phyloP scores from a whole-genome alignment of 2,329 filamentous ascomycete genomes.

The Escovopsis sp. region DNA sequence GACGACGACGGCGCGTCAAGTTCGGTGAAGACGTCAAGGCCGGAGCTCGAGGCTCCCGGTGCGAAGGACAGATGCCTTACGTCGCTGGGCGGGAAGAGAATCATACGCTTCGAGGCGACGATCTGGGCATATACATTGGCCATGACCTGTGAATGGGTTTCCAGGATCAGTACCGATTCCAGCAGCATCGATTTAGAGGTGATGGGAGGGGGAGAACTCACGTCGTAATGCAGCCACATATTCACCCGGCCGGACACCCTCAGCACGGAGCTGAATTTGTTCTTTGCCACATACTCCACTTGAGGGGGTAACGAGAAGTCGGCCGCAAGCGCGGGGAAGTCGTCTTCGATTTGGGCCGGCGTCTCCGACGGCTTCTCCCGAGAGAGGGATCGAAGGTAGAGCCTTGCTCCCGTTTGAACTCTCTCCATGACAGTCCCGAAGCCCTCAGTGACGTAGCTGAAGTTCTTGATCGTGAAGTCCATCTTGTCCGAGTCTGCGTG shows the following conservation, averaged over 20 bases:
- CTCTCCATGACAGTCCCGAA: conserved; percentile 53
- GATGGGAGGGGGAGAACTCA: conserved; percentile 20
- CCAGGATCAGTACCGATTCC: too few relatives aligned
- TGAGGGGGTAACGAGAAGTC: conserved; percentile 57
- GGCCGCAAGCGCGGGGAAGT: conserved; percentile 53
- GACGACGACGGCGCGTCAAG: conserved; percentile 22
- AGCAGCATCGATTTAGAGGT: not conserved
- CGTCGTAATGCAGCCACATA: conserved; percentile 86
- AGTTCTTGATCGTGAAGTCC: conserved; percentile 76
- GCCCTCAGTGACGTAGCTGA: conserved; percentile 52
- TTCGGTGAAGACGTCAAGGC: conserved; percentile 51
- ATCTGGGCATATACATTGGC: conserved; percentile 78
- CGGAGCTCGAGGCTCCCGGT: conserved; percentile 67
- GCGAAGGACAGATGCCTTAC: conserved; percentile 54
- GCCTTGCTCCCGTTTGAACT: conserved; percentile 39
- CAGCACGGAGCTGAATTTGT: conserved; percentile 62
- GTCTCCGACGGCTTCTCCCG: conserved; percentile 48
- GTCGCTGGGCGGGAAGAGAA: conserved; percentile 67
- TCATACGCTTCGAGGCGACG: conserved; percentile 52
- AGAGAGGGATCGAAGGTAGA: conserved; percentile 72
- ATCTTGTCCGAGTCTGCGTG: conserved; percentile 39
- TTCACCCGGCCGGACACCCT: conserved; percentile 66
- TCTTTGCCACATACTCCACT: conserved; percentile 41
- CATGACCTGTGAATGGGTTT: conserved; percentile 46
- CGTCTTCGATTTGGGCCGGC: conserved; percentile 52